Evolutionary conservation across 345 rosid species (phyloP), one percentile per base, ranked within the genome.

Genomic region (Noccaea caerulescens): DNA sequence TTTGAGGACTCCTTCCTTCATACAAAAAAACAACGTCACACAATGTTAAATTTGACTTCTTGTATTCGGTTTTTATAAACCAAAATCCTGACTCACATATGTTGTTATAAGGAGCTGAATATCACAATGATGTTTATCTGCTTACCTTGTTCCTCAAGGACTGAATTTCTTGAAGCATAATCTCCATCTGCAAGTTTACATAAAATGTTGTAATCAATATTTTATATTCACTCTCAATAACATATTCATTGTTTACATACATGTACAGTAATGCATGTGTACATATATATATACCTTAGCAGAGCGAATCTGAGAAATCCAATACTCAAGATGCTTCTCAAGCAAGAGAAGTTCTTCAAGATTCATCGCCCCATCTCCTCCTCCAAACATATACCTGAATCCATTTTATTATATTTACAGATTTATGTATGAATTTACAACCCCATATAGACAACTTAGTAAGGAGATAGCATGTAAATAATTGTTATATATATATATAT

Each of bases 251-350:
- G 12, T 43, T 14, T 36, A 49, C 18, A 49, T n/a, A 8, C 43
- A 20, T 39, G 32, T 36, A 9, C 18, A 61, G 51, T 12, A n/a
- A 3, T 66, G 30, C 14, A 67, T 47, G 16, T 7, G 4, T 27
- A 27, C 30, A 27, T 27, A 27, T 27, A 27, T 27, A 27, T 27
- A 44, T 74, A 93, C 98, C 96, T 94, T 94, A 25, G 90, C 80
- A 23, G 94, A 84, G 69, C 97, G 99, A 54, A 88, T 84, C 12
- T 89, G 84, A 68, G 74, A 77, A 72, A 88, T 89, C 99, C 97
- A 94, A 66, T 78, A 59, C 58, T 91, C 97, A 53, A 94, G 89
- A 80, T 91, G 87, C 69, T 91, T 94, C 71, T 94, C 99, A 51
- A 91, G 87, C 52, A 84, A 75, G 39, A 80, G 80, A 47, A 93